Base-by-base conservation (phyloP, 495 filamentous ascomycete genomes). In the Darksidea phi region DNA sequence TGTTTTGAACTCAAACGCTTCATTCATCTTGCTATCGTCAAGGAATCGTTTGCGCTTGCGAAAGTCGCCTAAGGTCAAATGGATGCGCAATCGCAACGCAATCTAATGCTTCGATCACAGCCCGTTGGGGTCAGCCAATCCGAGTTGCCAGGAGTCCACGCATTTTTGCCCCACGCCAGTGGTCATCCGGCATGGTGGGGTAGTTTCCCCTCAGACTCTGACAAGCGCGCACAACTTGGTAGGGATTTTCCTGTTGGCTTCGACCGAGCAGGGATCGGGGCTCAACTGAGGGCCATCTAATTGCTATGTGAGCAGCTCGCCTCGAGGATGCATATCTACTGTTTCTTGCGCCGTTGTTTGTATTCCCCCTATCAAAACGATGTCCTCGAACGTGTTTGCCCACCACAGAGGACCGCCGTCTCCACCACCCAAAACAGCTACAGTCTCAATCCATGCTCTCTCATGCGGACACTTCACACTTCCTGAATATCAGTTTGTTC, bases 401-500 rank as follows among this genome's bases (percentile, higher is more conserved):
- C 20, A 25, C 10, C 60, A 57, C 25, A 46, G 34, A 2, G 60
- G 46, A 36, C 60, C 54, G 26, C 60, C 60, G 17, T 63, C 60
- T 23, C 60, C 60, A 15, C 60, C 60, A 4, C 60, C 36, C 37
- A 53, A 63, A 20, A 57, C 46, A 38, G 53, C 60, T 8, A 59
- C 55, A 15, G 54, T 64, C 7, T 53, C 61, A 12, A 48, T 64
- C 10, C 54, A 64, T 32, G 61, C 61, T 1, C 38, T 67, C 18
- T 45, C 45, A 1, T 41, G 48, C 15, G 76, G 74, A 12, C 65
- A 69, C 36, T 72, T 78, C 46, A 71, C 73, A 0, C 69, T 77
- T 17, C 76, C 75, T 1, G 75, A 77, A 46, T 63, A 72, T 17
- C 67, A 73, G n/a, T 78, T 77, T 49, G 66, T 77, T 1, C 47